A percentile compares a stretch with the other conserved stretches of the same genome.
These are phyloP conservation scores for Cercospora nicotianae DNA, from an alignment of 2,329 filamentous ascomycete species.

Conservation along the genomic window DNA sequence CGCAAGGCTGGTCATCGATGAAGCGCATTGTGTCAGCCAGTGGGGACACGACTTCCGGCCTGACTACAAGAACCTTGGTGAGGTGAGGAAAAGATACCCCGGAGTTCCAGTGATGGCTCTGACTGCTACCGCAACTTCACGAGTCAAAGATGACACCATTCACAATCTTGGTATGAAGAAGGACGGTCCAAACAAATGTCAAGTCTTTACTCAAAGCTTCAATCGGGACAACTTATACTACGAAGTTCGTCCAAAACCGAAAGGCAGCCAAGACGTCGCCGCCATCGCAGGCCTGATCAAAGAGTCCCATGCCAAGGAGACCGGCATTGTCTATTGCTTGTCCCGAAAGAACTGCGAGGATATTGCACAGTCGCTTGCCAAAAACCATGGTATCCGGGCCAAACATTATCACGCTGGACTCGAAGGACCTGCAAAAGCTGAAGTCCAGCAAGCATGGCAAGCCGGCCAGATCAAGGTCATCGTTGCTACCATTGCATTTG, in stretches of 20 bases:
- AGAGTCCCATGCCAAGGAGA: slow-evolving; percentile 66
- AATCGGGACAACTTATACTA: slow-evolving; percentile 95
- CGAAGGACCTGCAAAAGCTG: slow-evolving; percentile 63
- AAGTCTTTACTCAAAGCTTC: slow-evolving; percentile 88
- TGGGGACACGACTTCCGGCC: slow-evolving; percentile 98
- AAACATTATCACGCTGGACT: slow-evolving; percentile 85
- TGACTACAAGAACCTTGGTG: slow-evolving; percentile 85
- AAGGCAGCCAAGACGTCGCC: slow-evolving; percentile 55
- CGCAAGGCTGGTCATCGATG: slow-evolving; percentile 91
- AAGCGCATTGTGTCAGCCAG: slow-evolving; percentile 98
- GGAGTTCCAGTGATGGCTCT: slow-evolving; percentile 89
- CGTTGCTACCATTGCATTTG: slow-evolving; percentile 88
- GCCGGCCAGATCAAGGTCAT: slow-evolving; percentile 77
- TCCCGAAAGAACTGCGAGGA: slow-evolving; percentile 80
- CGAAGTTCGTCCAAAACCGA: slow-evolving; percentile 69
- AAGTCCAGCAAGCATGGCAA: slow-evolving; percentile 82
- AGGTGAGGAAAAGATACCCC: slow-evolving; percentile 69
- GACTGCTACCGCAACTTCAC: slow-evolving; percentile 90
- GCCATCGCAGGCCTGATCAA: slow-evolving; percentile 68
- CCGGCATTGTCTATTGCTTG: slow-evolving; percentile 90
- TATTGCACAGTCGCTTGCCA: slow-evolving; percentile 67
- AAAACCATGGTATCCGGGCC: slow-evolving; percentile 66
- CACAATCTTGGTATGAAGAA: slow-evolving; percentile 78
- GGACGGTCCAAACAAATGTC: slow-evolving; percentile 53
- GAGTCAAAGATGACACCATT: slow-evolving; percentile 88